Conservation (phyloP, 1,284 basidiomycete species). For the Wolfiporia cocos region DNA sequence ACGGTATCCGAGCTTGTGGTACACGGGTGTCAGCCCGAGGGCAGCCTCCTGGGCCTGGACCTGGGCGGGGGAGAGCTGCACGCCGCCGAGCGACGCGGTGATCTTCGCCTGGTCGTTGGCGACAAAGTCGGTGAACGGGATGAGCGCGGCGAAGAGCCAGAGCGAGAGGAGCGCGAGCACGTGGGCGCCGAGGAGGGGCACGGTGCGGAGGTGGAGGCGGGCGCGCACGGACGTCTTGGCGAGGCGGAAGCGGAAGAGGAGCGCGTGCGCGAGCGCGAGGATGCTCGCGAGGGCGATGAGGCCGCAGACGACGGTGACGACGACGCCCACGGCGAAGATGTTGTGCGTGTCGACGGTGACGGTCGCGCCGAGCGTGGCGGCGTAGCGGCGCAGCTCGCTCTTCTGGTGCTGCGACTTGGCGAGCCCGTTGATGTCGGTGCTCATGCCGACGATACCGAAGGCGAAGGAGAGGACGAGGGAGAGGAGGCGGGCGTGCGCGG, state of each 20-base stretch:
- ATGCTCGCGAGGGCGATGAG: conserved; percentile 36
- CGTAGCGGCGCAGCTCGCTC: conserved; percentile 17
- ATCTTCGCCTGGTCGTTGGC: conserved; percentile 41
- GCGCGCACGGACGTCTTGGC: not conserved
- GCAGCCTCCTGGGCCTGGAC: conserved; percentile 32
- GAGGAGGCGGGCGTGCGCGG: conserved; percentile 22
- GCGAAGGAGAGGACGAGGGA: conserved; percentile 30
- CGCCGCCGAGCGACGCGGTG: conserved; percentile 32
- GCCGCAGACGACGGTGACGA: conserved; percentile 38
- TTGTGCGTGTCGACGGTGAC: conserved; percentile 29
- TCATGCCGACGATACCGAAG: conserved; percentile 29
- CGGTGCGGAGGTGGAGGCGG: conserved; percentile 13
- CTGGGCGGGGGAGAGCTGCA: conserved; percentile 31
- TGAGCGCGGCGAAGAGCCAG: conserved; percentile 47
- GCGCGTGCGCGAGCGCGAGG: conserved; percentile 27
- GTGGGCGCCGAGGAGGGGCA: conserved; percentile 28
- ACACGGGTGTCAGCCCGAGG: conserved; percentile 40
- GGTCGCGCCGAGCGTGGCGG: conserved; percentile 16
- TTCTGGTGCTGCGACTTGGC: conserved; percentile 32
- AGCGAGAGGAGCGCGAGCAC: conserved; percentile 39
- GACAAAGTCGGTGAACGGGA: conserved; percentile 48
- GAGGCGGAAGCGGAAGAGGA: conserved; percentile 16
- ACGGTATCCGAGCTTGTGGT: conserved; percentile 44
- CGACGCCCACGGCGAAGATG: conserved; percentile 37
- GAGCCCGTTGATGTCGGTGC: conserved; percentile 34